Evolutionary conservation across 2,329 filamentous ascomycete genomes (phyloP), one percentile per base, ranked within the genome.

Genomic region (Didymella arachidicola): DNA sequence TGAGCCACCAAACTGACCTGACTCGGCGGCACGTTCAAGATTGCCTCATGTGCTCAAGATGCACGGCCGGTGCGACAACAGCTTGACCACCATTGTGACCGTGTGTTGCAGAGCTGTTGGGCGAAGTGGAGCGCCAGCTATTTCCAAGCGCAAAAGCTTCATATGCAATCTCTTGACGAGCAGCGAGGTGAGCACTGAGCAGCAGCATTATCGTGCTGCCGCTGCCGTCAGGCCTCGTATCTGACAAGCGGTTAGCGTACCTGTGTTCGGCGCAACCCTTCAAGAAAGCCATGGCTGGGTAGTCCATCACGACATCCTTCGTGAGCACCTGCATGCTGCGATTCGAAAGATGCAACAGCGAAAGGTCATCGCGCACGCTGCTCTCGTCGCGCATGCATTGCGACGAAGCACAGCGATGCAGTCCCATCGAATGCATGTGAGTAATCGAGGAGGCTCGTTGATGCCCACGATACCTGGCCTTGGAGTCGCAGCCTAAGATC

Each of bases 221-320:
- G 52, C 65, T 65, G 63, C 64, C 67, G 64, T 66, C 61, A 64
- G 65, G 61, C 57, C 56, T 65, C 60, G 63, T 65, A 64, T 66
- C 66, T 66, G 57, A 69, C 60, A 62, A 56, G 57, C 60, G 61
- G 22, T 60, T 70, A 66, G 64, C 60, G 64, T 36, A 25, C 45
- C 60, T 67, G 68, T 64, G 61, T 53, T 26, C 54, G 48, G 61
- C 65, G 66, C 60, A 63, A 64, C 52, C 52, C 51, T 54, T 58
- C 50, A 56, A 42, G 57, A 55, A 57, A 63, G 52, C 55, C 48
- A 59, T 58, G 62, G 57, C 45, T 56, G 57, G 53, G 49, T 36
- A 54, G 16, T 47, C 49, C 39, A 59, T 56, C 59, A 59, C 59
- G 42, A 53, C 51, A 56, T 56, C 18, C 43, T 48, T 49, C 54